Evolutionary conservation across 495 filamentous ascomycete genomes (phyloP).

Genomic region (Hypoxylon intermedium): DNA sequence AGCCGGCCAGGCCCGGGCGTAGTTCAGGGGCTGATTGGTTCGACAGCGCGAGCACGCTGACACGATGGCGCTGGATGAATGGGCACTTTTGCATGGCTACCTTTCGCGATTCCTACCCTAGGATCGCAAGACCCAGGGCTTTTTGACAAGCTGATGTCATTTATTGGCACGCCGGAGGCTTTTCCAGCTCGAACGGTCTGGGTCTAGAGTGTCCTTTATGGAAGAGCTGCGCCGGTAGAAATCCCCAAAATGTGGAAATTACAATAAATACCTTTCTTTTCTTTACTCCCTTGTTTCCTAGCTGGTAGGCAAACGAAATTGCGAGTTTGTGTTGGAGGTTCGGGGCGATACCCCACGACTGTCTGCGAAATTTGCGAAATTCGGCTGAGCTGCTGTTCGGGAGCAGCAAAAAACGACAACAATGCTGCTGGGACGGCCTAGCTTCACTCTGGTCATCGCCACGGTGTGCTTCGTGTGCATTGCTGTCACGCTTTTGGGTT

Average conservation of each 20-base stretch:
- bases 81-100: background rate
- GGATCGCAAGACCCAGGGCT: background rate
- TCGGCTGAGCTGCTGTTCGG: background rate
- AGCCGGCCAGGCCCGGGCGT: background rate
- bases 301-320: background rate
- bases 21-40: background rate
- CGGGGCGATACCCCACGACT: background rate
- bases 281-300: background rate
- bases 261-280: background rate
- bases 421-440: conserved; percentile 27
- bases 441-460: conserved; percentile 9
- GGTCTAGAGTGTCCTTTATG: background rate
- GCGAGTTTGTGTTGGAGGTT: background rate
- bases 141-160: conserved; percentile 3
- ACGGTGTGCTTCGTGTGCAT: conserved; percentile 14
- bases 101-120: background rate
- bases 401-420: background rate
- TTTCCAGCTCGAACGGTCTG: background rate
- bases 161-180: background rate
- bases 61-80: background rate
- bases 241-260: background rate
- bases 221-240: background rate
- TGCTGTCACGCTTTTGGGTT: conserved; percentile 12
- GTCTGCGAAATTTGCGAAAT: background rate
- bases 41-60: background rate